Evolutionary conservation across 352 stramenopile species (phyloP).

Genomic region (Phytopythium boreale): DNA sequence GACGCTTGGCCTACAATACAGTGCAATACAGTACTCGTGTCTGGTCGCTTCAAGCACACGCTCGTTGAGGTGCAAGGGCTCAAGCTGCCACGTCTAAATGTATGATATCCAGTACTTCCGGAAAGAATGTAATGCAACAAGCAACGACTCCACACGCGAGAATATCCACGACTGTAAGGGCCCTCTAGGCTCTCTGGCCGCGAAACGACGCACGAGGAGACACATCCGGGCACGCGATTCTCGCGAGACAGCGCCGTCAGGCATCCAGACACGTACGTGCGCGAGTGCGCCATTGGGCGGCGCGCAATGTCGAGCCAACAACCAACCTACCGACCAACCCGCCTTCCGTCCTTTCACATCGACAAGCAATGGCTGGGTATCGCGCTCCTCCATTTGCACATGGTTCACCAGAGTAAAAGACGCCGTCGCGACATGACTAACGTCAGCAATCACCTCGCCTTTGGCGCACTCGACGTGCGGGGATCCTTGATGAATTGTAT

Average conservation of each 20-base stretch:
- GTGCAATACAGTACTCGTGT: too few relatives aligned
- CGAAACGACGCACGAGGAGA: neutral
- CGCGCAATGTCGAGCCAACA: neutral
- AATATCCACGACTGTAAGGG: neutral
- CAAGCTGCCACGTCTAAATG: too few relatives aligned
- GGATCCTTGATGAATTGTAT: neutral
- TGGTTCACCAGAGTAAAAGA: neutral
- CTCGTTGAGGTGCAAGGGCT: too few relatives aligned
- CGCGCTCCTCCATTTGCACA: neutral
- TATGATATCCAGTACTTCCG: too few relatives aligned
- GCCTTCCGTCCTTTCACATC: neutral
- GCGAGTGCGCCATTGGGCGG: neutral
- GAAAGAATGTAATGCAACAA: too few relatives aligned
- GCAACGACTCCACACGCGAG: neutral
- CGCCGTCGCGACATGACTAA: neutral
- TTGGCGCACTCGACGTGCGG: neutral
- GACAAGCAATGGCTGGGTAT: neutral
- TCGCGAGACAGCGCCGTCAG: neutral
- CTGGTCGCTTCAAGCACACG: too few relatives aligned
- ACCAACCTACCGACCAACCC: neutral
- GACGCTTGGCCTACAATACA: neutral
- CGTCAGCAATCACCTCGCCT: slow-evolving; percentile 1
- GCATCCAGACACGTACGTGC: neutral
- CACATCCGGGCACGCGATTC: neutral
- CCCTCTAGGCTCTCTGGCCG: neutral